Evolutionary conservation across 2,329 filamentous ascomycete species (phyloP).

Genomic region (Cladosporium sp.): DNA sequence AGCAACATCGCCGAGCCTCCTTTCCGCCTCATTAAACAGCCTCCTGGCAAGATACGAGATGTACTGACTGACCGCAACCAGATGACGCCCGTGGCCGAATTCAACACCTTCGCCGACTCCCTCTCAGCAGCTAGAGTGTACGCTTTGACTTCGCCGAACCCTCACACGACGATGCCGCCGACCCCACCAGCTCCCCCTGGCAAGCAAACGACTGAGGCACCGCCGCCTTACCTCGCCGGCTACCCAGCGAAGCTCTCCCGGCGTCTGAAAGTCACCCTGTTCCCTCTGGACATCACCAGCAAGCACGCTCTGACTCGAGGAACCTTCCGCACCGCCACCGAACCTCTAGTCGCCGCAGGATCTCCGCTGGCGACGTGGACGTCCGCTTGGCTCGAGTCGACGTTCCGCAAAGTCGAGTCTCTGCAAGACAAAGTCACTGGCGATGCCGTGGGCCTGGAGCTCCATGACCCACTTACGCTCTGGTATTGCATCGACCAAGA

Average conservation of each 20-base stretch:
- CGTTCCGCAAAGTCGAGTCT: constrained; percentile 47
- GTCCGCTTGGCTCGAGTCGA: constrained; percentile 46
- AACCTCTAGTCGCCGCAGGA: constrained; percentile 29
- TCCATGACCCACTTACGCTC: constrained; percentile 49
- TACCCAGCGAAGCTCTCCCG: constrained; percentile 46
- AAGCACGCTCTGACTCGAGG: constrained; percentile 44
- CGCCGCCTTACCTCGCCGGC: constrained; percentile 35
- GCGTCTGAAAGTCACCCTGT: constrained; percentile 47
- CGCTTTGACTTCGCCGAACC: constrained; percentile 56
- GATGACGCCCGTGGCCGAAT: constrained; percentile 80
- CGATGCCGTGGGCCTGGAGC: constrained; percentile 41
- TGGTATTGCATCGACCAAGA: constrained; percentile 37
- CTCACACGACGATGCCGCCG: constrained; percentile 77
- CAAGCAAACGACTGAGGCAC: constrained; percentile 28
- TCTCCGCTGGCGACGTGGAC: constrained; percentile 50
- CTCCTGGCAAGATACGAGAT: not conserved
- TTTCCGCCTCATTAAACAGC: constrained; percentile 42
- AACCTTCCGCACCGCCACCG: constrained; percentile 37
- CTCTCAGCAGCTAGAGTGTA: constrained; percentile 51
- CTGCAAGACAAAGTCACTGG: constrained; percentile 40
- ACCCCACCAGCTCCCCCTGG: constrained; percentile 46
- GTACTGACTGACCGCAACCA: constrained; percentile 40
- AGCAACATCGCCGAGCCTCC: constrained; percentile 31
- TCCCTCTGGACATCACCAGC: constrained; percentile 52
- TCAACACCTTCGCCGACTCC: constrained; percentile 88